Conservation (phyloP, 176 grass and related monocot species). For the Saccharum spontaneum region DNA sequence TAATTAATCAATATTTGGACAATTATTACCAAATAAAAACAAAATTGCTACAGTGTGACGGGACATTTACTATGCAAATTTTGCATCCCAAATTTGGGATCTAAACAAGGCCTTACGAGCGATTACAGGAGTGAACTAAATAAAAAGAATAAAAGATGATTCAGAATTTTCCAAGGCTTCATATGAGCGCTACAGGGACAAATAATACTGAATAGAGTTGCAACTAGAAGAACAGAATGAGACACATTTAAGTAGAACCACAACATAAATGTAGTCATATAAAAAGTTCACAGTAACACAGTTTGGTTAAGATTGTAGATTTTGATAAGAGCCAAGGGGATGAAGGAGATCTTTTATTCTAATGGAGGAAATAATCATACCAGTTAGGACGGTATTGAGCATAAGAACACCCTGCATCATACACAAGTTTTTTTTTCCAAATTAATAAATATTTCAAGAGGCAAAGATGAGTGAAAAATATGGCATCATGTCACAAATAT, state of each 20-base stretch:
- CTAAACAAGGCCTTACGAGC: no score
- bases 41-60: no score
- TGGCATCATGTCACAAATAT: background rate
- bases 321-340: background rate
- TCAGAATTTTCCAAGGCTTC: background rate
- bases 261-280: background rate
- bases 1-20: no score
- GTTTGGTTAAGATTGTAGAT: background rate
- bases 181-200: background rate
- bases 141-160: background rate
- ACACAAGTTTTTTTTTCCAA: conserved; percentile 2
- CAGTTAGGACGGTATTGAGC: conserved; percentile 96
- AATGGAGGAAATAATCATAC: conserved; percentile 42
- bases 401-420: conserved; percentile 89
- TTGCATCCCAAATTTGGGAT: no score
- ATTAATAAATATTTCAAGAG: conserved; percentile 33
- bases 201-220: background rate
- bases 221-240: background rate
- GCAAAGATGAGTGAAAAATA: background rate
- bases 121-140: background rate
- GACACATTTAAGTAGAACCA: background rate
- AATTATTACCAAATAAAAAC: no score
- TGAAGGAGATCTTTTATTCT: background rate
- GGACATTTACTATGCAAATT: no score
- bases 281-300: background rate